Base-by-base conservation (phyloP, 1,284 basidiomycete species). In the Heimioporus retisporus region DNA sequence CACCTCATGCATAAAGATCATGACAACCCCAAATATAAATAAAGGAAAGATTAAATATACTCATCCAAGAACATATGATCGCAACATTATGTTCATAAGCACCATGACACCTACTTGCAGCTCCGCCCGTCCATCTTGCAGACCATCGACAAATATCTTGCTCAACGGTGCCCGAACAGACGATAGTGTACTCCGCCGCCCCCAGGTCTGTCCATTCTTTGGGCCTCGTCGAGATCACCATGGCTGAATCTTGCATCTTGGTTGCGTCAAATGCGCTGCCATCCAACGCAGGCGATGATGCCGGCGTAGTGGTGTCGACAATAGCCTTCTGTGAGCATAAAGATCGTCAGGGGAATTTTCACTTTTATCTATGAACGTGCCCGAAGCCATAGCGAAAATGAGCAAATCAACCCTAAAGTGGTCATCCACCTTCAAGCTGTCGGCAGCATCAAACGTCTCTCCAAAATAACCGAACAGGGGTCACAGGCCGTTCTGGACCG, bases 301-400 rank as follows among this genome's bases (percentile, higher is more conserved):
- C 60, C 4, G 50, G 73, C 35, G 35, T 35, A 69, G 88, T 82
- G 31, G 84, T 78, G 91, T 85, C 85, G 65, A 95, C 93, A 46
- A 93, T 76, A 60, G 90, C 92, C 86, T 93, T 94, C 93, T 95
- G 71, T 19, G 42, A 55, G 67, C 19, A 28, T 46, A 43, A 6
- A 59, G n/a, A 69, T 15, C 4, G 3, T 44, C 66, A 25, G 58
- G 59, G 61, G 10, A 56, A 23, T 10, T 18, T 7, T 19, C 21
- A 48, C 46, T 48, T 10, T 21, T 21, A 21, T 21, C 15, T 7
- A 48, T 10, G 2, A 25, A 64, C 80, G 65, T 68, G 89, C 91
- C 86, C 92, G 91, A 25, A 95, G 80, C 6, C 88, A 88, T 0
- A 88, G 87, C 0, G 93, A 93, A 78, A 96, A 96, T 0, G 89